These are phyloP conservation scores for Xerocomellus amylosporus DNA, from an alignment of 768 basidiomycete species.

Conservation along the genomic window DNA sequence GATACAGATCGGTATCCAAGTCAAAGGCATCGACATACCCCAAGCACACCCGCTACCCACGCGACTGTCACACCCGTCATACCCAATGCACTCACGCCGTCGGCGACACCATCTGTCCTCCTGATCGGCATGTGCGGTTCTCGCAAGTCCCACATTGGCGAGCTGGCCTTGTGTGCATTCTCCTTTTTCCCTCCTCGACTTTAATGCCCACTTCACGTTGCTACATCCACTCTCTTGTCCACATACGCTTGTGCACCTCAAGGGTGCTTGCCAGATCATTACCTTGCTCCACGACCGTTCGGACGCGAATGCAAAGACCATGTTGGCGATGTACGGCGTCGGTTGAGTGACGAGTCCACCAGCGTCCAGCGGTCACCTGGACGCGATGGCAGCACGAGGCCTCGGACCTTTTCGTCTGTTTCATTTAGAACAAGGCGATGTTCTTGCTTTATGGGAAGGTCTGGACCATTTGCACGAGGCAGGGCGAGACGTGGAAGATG, in stretches of 20 bases:
- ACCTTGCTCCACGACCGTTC: too few relatives aligned
- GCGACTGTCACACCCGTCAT: conserved; percentile 39
- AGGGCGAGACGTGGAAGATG: too few relatives aligned
- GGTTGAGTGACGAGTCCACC: too few relatives aligned
- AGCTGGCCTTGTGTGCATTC: conserved; percentile 69
- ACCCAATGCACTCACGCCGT: conserved; percentile 17
- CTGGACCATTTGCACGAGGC: too few relatives aligned
- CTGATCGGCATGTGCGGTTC: conserved; percentile 98
- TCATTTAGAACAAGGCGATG: too few relatives aligned
- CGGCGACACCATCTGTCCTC: conserved; percentile 58
- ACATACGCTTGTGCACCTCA: conserved; percentile 34
- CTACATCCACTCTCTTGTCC: conserved; percentile 60
- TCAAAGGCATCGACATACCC: conserved; percentile 79
- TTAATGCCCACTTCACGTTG: conserved; percentile 73
- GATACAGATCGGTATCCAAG: conserved; percentile 78
- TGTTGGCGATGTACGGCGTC: too few relatives aligned
- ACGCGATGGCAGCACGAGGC: too few relatives aligned
- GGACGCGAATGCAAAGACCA: too few relatives aligned
- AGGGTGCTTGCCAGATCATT: too few relatives aligned
- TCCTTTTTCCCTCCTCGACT: conserved; percentile 77
- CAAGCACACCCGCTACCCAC: conserved; percentile 27
- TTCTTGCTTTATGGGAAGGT: too few relatives aligned
- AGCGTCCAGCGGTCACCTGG: too few relatives aligned
- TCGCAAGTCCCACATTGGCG: conserved; percentile 88
- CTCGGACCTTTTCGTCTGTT: too few relatives aligned